Base-by-base conservation (phyloP, 768 basidiomycete species). In the Boletales sp. region DNA sequence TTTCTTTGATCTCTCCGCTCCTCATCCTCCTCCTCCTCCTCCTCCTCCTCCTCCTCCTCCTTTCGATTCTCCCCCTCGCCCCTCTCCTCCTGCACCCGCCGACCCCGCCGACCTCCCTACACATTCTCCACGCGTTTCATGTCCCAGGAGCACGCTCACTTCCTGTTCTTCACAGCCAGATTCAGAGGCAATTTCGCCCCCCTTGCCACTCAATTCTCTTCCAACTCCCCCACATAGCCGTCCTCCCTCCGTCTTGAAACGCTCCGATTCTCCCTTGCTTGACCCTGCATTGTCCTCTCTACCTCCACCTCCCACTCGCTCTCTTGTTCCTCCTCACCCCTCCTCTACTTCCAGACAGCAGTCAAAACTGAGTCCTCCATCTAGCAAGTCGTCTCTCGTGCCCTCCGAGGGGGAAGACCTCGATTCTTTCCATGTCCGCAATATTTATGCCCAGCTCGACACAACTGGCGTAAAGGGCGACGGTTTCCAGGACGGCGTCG, bases 401-500 rank as follows among this genome's bases (percentile, higher is more conserved):
- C 87, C 84, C 2, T 86, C 86, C 6, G 84, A 84, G 57, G 86
- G 86, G 24, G 90, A 93, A 66, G 90, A 93, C 58, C 63, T 81
- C 48, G 90, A 93, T 63, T 79, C 86, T 8, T 88, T 88, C 58
- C 85, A 90, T 66, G 87, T 94, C 8, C 80, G 91, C 36, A 85
- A 78, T 52, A 91, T 90, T 1, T 94, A 97, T 64, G 95, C 94
- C 0, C 81, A 89, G 54, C 77, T 98, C n/a, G 92, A 97, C 43
- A 72, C 79, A 10, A 79, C 79, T 38, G 95, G 95, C n/a, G 94
- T 97, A 34, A 87, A 83, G 62, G 94, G 94, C 3, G 95, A 98
- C 63, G 95, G 95, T 0, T 91, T 84, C 68, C 89, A 92, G 59
- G 93, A 95, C 57, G 95, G 95, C 34, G 78, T 95, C 8, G 95